phyloP scores from a whole-genome alignment of 208 protist genomes.

The Acanthamoeba lenticulata region DNA sequence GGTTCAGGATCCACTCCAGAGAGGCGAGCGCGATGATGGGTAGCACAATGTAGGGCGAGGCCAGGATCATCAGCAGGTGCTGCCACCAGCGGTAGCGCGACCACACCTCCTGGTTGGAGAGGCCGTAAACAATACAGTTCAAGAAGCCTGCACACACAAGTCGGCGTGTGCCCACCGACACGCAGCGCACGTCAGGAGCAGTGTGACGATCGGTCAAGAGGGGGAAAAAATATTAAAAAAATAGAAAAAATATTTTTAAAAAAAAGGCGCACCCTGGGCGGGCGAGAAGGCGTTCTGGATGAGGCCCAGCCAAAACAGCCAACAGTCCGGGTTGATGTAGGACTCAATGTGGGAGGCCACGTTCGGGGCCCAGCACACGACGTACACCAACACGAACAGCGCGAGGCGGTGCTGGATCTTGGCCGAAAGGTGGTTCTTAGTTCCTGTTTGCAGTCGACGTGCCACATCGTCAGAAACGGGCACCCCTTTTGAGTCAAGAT shows the following conservation, averaged over 20 bases:
- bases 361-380: slow-evolving; percentile 58
- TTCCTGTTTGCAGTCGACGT: not conserved
- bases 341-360: not conserved
- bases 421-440: slow-evolving; percentile 13
- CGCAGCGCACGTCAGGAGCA: too few species aligned
- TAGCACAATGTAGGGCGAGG: slow-evolving; percentile 26
- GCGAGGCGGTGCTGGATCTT: slow-evolving; percentile 26
- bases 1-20: not conserved
- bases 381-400: slow-evolving; percentile 43
- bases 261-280: not conserved
- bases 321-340: slow-evolving; percentile 8
- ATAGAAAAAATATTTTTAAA: not conserved
- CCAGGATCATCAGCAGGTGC: slow-evolving; percentile 29
- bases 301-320: slow-evolving; percentile 27
- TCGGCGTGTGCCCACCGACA: not conserved
- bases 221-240: not conserved
- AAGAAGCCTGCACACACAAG: not conserved
- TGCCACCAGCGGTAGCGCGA: slow-evolving; percentile 34
- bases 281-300: slow-evolving; percentile 41
- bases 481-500: not conserved
- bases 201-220: too few species aligned
- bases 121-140: slow-evolving; percentile 35
- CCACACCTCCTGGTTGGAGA: slow-evolving; percentile 35
- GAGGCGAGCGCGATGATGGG: slow-evolving; percentile 8
- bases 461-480: not conserved